Percentiles rank a stretch among this genome's conserved stretches.
phyloP scores from a whole-genome alignment of 192 early-diverging fungal species.

The Gaertneriomyces sp. region DNA sequence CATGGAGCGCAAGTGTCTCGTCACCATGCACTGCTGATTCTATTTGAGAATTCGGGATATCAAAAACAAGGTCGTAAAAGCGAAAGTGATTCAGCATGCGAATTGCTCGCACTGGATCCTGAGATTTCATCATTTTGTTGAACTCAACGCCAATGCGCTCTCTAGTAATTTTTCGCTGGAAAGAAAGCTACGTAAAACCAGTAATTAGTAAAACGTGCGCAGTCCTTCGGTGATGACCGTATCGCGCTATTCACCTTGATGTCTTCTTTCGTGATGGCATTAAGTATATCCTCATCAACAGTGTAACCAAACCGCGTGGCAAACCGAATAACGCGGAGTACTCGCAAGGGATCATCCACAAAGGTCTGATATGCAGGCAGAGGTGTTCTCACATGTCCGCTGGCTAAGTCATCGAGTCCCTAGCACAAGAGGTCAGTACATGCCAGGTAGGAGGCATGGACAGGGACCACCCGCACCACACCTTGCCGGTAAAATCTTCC shows the following conservation, averaged over 20 bases:
- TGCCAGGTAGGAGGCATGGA: not conserved
- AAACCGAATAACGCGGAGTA: slow-evolving; percentile 91
- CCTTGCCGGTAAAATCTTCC: slow-evolving; percentile 30
- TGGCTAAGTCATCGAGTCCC: slow-evolving; percentile 71
- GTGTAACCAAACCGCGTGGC: slow-evolving; percentile 82
- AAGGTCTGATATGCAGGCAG: slow-evolving; percentile 85
- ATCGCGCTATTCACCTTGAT: slow-evolving; percentile 44
- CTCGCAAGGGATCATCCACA: slow-evolving; percentile 89
- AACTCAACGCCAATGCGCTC: slow-evolving; percentile 91
- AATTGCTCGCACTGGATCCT: slow-evolving; percentile 50
- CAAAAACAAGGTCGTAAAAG: slow-evolving; percentile 44
- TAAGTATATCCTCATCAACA: slow-evolving; percentile 65
- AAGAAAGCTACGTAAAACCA: slow-evolving; percentile 32
- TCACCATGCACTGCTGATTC: not conserved
- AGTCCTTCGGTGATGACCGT: not conserved
- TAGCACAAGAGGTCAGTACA: slow-evolving; percentile 7
- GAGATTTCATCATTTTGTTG: slow-evolving; percentile 84
- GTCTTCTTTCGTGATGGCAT: slow-evolving; percentile 50
- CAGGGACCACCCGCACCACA: not conserved
- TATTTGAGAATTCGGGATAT: slow-evolving; percentile 3
- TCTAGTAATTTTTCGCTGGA: slow-evolving; percentile 81
- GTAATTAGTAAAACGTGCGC: not conserved
- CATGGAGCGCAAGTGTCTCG: not conserved
- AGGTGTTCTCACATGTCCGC: slow-evolving; percentile 83
- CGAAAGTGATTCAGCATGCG: slow-evolving; percentile 43